Evolutionary conservation across 495 filamentous ascomycete genomes (phyloP).

Genomic region (Neurospora sp.): DNA sequence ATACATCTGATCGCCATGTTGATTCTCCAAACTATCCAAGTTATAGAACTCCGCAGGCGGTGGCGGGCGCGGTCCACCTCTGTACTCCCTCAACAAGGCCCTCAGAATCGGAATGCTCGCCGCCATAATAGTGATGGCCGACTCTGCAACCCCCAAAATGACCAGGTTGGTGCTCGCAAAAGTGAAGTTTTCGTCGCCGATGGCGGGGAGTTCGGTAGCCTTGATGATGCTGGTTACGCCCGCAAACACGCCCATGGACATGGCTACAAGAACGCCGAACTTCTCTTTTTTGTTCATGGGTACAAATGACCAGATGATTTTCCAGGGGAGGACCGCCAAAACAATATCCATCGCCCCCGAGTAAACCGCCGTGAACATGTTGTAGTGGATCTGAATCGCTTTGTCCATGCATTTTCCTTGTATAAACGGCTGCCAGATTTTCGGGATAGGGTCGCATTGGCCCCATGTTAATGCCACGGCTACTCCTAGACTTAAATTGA

Average conservation of each 20-base stretch:
- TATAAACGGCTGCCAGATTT: constrained; percentile 17
- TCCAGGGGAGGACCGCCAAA: constrained; percentile 27
- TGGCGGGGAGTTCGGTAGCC: constrained; percentile 18
- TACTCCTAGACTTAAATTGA: constrained; percentile 21
- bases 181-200: constrained; percentile 17
- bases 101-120: constrained; percentile 23
- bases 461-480: constrained; percentile 25
- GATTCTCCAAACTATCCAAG: background rate
- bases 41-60: background rate
- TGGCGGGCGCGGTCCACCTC: background rate
- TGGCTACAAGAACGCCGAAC: constrained; percentile 25
- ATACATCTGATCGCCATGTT: background rate
- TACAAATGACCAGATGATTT: constrained; percentile 17
- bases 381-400: constrained; percentile 19
- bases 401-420: constrained; percentile 26
- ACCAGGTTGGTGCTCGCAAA: constrained; percentile 17
- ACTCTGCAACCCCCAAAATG: constrained; percentile 20
- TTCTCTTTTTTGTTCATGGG: constrained; percentile 25
- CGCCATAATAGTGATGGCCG: constrained; percentile 23
- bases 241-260: constrained; percentile 30
- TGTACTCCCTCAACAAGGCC: constrained; percentile 1
- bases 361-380: constrained; percentile 24
- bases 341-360: constrained; percentile 26
- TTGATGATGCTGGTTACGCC: constrained; percentile 20
- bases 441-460: constrained; percentile 25